A percentile compares a stretch with the other conserved stretches of the same genome.
Conservation (phyloP, 2,329 filamentous ascomycete genomes). For the Daldinia sp. region DNA sequence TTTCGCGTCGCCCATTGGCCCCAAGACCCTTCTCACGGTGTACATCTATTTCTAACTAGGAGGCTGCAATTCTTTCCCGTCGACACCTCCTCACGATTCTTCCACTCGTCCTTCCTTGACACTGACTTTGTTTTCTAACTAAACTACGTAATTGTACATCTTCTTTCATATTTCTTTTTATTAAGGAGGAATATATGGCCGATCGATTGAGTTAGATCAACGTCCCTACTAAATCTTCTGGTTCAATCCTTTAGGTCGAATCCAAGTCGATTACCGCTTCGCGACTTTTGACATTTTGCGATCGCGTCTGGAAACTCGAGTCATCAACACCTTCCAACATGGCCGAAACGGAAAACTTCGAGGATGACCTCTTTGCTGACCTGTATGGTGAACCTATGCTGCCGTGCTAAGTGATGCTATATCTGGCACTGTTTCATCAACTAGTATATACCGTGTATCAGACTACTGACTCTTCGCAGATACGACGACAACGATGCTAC, state of each 20-base stretch:
- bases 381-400: conserved; percentile 71
- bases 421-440: neutral
- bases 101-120: neutral
- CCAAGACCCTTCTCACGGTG: conserved; percentile 28
- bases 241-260: conserved; percentile 23
- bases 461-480: conserved; percentile 54
- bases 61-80: conserved; percentile 44
- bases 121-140: conserved; percentile 4
- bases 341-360: conserved; percentile 84
- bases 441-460: conserved; percentile 3
- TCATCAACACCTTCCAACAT: conserved; percentile 60
- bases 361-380: conserved; percentile 96
- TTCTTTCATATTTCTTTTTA: conserved; percentile 1
- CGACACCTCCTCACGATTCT: conserved; percentile 25
- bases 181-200: conserved; percentile 1
- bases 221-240: neutral
- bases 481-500: conserved; percentile 75
- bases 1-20: conserved; percentile 44
- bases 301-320: conserved; percentile 15
- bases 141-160: neutral
- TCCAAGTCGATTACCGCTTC: conserved; percentile 29
- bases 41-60: conserved; percentile 19
- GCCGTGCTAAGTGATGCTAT: neutral
- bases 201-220: conserved; percentile 24
- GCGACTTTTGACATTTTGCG: conserved; percentile 24